Base-by-base conservation (phyloP, 345 rosid genomes). In the thale cress (Arabidopsis thaliana) region DNA sequence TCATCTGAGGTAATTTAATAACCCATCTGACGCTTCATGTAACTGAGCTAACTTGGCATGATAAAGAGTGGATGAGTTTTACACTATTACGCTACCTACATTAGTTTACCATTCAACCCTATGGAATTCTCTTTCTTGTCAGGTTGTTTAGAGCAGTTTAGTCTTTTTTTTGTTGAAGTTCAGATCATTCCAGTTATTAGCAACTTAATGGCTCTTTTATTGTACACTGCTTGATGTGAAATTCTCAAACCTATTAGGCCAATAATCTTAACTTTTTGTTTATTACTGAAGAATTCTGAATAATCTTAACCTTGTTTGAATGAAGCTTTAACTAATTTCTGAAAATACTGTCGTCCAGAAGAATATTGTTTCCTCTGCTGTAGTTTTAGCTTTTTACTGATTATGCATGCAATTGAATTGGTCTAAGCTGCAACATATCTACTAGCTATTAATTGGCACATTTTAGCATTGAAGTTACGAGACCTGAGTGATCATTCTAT, bases 1-100 rank as follows among this genome's bases (percentile, higher is more conserved):
- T 83, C 88, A 9, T 56, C 79, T 22, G 93, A 93, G 91, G 98
- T 93, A 85, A 25, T 45, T 65, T 16, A 4, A n/a, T 16, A 23
- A 56, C 6, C 51, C 25, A 2, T 41, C 4, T 52, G 33, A n/a
- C 48, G 16, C 52, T 58, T 67, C 67, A 55, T 24, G 41, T 16
- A 7, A 41, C 32, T 57, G 51, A 73, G 37, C 48, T 55, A 4
- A 40, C 37, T 56, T 55, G 64, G 23, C 57, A 23, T 12, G 2
- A 33, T 22, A 65, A 42, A 74, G 65, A 24, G 11, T 22, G 42
- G 5, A 16, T 72, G 20, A 42, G 10, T 32, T 33, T 52, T 58
- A 24, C 63, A 40, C 49, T 22, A 30, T 33, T 71, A 49, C 16
- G 12, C 8, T 1, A 23, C 6, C 6, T 30, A 4, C 58, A 49